A percentile compares a stretch with the other conserved stretches of the same genome.
Conservation (phyloP, 331 rosid genomes). For the Arachis monticola region DNA sequence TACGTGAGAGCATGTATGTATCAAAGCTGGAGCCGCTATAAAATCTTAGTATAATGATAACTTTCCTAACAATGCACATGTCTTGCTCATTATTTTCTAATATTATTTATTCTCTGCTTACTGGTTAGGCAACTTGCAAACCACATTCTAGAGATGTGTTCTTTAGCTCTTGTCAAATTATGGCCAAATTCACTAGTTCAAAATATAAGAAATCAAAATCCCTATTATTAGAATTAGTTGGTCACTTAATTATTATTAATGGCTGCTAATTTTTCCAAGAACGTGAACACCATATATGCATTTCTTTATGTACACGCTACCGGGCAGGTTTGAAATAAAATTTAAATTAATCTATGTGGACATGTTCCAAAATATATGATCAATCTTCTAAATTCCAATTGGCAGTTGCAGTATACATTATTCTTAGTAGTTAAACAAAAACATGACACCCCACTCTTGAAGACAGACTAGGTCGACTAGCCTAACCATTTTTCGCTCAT, state of each 20-base stretch:
- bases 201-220: constrained; percentile 5
- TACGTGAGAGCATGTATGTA: constrained; percentile 16
- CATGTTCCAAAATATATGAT: not conserved
- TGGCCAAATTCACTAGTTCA: constrained; percentile 23
- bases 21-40: constrained; percentile 6
- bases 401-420: not conserved
- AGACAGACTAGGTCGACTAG: not conserved
- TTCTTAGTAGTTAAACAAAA: not conserved
- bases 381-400: not conserved
- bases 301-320: not conserved
- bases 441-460: not conserved
- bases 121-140: constrained; percentile 8
- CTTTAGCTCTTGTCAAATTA: constrained; percentile 15
- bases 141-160: constrained; percentile 26
- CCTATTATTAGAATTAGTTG: constrained; percentile 10
- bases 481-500: no score
- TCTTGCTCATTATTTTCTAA: constrained; percentile 21
- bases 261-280: constrained; percentile 14
- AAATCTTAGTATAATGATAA: not conserved
- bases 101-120: not conserved
- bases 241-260: not conserved
- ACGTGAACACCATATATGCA: constrained; percentile 17
- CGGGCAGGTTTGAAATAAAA: not conserved
- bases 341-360: not conserved
- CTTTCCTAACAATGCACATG: constrained; percentile 44